Evolutionary conservation across 441 rosid species (phyloP), one percentile per base, ranked within the genome.

Genomic region (Theobroma grandiflorum): DNA sequence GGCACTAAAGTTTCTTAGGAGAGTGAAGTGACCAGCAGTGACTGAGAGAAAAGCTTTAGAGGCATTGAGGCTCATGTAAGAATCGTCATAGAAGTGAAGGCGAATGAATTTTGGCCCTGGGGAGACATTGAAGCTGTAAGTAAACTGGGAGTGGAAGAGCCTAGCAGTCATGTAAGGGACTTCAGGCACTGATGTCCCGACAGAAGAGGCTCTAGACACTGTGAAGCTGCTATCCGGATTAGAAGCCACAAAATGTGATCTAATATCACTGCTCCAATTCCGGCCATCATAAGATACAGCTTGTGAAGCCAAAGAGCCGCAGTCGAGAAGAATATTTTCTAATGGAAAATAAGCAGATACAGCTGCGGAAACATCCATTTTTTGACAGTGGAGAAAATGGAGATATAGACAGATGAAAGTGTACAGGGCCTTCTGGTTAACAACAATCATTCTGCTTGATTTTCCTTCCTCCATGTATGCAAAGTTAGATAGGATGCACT

Each of bases 101-200:
- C 52, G 66, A 57, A 57, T 42, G 77, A 74, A 42, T 58, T 74
- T 57, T 4, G 77, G 33, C 7, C 66, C 53, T 14, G 77, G 20
- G 66, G 66, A 57, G 38, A 57, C 53, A 57, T 72, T 74, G 66
- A 74, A 74, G 18, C 35, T 40, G 66, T 74, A 57, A 57, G 14
- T 74, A 22, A 74, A 74, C 31, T 22, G 7, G 4, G 38, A 38
- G 8, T 20, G 38, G 77, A 57, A 74, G 52, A 57, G 50, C 53
- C 66, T 74, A 14, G 77, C 37, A 20, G 53, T 57, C 38, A 38
- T 40, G 77, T 20, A 73, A n/a, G 77, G 65, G 35, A 73, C 77
- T 57, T 73, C 52, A 20, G 65, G 52, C 64, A 14, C 64, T 18
- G 64, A 73, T 55, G 35, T n/a, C 18, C 22, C 31, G 18, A 11